phyloP scores from a whole-genome alignment of 2,329 filamentous ascomycete genomes.

The Fusarium sp. region DNA sequence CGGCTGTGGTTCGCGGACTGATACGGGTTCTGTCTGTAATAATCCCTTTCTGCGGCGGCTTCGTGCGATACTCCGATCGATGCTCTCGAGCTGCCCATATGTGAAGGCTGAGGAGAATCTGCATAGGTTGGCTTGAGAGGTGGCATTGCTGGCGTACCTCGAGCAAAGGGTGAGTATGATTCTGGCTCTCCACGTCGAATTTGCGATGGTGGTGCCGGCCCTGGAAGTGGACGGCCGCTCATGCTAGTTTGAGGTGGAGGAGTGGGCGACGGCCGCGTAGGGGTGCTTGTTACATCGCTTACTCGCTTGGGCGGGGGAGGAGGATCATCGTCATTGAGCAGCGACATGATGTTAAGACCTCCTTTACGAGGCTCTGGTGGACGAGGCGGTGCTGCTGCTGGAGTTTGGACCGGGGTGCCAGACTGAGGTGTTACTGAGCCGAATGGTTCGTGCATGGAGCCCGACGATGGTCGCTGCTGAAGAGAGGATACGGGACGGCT shows the following conservation, averaged over 20 bases:
- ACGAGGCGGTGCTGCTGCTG: conserved; percentile 54
- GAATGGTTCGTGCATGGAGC: conserved; percentile 49
- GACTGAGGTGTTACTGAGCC: conserved; percentile 46
- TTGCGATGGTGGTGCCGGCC: conserved; percentile 55
- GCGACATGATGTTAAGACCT: conserved; percentile 71
- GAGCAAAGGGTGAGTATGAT: conserved; percentile 59
- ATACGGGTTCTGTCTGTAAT: conserved; percentile 58
- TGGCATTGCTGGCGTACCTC: conserved; percentile 62
- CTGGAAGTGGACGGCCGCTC: conserved; percentile 56
- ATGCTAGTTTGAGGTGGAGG: conserved; percentile 61
- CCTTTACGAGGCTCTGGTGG: conserved; percentile 67
- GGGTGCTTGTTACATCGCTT: conserved; percentile 57
- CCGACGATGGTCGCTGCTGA: conserved; percentile 51
- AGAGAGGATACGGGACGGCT: conserved; percentile 55
- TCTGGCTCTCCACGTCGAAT: conserved; percentile 62
- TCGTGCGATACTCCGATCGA: conserved; percentile 56
- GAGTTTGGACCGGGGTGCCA: conserved; percentile 48
- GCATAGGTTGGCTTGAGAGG: conserved; percentile 65
- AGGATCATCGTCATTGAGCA: conserved; percentile 72
- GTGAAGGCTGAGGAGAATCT: conserved; percentile 63
- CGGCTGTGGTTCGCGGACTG: conserved; percentile 51
- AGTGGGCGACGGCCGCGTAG: conserved; percentile 59
- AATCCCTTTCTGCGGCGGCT: conserved; percentile 58
- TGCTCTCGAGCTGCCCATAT: conserved; percentile 59
- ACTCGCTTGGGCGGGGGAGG: conserved; percentile 64